Percentiles rank a stretch among this genome's conserved stretches.
Evolutionary conservation across 805 yeast genomes (phyloP).

Genomic region (Wickerhamiella azymoides): DNA sequence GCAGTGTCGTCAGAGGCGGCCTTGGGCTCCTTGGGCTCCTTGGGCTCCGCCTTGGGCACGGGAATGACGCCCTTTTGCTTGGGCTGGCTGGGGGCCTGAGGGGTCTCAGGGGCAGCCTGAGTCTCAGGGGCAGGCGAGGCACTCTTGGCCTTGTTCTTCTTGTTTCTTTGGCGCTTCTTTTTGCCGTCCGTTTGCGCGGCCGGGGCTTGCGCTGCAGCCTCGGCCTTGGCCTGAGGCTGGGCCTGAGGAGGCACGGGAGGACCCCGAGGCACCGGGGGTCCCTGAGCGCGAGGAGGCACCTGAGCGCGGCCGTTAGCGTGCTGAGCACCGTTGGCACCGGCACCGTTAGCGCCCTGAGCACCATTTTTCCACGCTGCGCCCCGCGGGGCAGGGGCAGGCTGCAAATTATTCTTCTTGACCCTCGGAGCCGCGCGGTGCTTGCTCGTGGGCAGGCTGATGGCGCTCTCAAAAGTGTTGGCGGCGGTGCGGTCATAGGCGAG

Average conservation of each 20-base stretch:
- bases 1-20: background rate
- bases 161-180: background rate
- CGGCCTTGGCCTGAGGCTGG: background rate
- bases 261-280: too few species aligned
- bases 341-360: background rate
- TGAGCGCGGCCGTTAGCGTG: too few species aligned
- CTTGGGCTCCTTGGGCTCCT: background rate
- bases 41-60: background rate
- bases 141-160: background rate
- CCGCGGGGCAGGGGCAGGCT: conserved; percentile 1
- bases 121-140: background rate
- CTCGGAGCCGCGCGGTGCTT: conserved; percentile 2
- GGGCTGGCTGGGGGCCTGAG: conserved; percentile 9
- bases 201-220: background rate
- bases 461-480: conserved; percentile 31
- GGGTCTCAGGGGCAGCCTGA: conserved; percentile 7
- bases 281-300: too few species aligned
- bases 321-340: background rate
- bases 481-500: conserved; percentile 55
- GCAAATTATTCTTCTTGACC: background rate
- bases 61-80: conserved; percentile 1
- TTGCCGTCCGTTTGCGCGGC: background rate
- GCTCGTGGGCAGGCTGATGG: conserved; percentile 8
- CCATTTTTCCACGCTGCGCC: background rate
- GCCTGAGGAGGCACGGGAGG: background rate